Conservation (phyloP, 257 asterid species). For the Primulina tabacum region DNA sequence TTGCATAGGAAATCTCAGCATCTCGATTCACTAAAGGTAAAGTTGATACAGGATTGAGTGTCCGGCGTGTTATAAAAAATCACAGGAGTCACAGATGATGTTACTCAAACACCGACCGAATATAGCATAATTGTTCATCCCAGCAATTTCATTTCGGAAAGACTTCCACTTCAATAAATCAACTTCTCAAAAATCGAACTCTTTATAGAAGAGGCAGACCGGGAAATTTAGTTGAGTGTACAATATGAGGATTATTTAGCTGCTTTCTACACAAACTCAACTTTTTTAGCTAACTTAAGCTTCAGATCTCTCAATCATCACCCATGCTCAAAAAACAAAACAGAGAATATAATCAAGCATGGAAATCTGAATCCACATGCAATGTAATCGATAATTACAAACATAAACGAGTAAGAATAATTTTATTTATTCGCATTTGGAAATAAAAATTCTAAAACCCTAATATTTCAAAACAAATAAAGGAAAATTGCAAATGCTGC, state of each 20-base stretch:
- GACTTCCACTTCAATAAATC: background rate
- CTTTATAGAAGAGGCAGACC: background rate
- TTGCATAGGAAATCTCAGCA: too few relatives aligned
- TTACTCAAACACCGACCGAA: background rate
- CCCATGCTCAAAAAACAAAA: background rate
- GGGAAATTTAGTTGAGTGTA: background rate
- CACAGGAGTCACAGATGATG: background rate
- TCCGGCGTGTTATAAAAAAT: background rate
- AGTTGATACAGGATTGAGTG: background rate
- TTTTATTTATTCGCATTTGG: background rate
- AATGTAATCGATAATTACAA: background rate
- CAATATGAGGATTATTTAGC: background rate
- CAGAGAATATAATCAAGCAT: background rate
- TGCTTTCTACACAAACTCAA: slow-evolving; percentile 20
- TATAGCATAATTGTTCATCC: background rate
- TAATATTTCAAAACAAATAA: background rate
- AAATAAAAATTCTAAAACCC: slow-evolving; percentile 4
- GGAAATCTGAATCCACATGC: background rate
- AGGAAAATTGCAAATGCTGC: slow-evolving; percentile 1
- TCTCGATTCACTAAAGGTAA: background rate
- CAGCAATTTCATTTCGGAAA: background rate
- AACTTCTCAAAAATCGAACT: slow-evolving; percentile 1
- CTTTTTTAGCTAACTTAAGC: slow-evolving; percentile 15
- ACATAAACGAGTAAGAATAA: slow-evolving; percentile 1
- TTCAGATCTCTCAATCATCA: slow-evolving; percentile 25